phyloP scores from a whole-genome alignment of 2,329 filamentous ascomycete species.

The Xenosphaeropsis pyriputrescens region DNA sequence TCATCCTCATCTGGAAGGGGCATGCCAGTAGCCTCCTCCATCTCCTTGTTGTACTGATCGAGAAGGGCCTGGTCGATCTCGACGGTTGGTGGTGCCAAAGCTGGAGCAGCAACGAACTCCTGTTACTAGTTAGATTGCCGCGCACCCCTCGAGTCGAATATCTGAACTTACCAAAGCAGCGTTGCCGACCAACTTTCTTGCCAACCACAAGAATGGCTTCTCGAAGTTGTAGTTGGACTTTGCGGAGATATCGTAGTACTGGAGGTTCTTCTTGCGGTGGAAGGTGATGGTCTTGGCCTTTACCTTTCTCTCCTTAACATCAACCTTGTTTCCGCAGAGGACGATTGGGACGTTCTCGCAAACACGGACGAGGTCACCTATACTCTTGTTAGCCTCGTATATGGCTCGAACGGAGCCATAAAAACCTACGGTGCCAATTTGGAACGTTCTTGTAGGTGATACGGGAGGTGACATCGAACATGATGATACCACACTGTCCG shows the following conservation, averaged over 20 bases:
- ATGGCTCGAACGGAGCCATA: background rate
- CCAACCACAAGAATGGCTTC: slow-evolving; percentile 99
- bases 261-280: slow-evolving; percentile 99
- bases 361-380: slow-evolving; percentile 94
- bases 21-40: slow-evolving; percentile 64
- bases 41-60: slow-evolving; percentile 74
- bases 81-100: slow-evolving; percentile 86
- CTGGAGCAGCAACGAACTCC: slow-evolving; percentile 94
- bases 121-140: slow-evolving; percentile 20
- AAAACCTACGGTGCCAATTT: slow-evolving; percentile 95
- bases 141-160: background rate
- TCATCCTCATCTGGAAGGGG: slow-evolving; percentile 94
- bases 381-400: background rate
- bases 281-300: slow-evolving; percentile 99
- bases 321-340: slow-evolving; percentile 98
- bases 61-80: slow-evolving; percentile 75
- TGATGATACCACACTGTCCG: slow-evolving; percentile 99
- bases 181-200: slow-evolving; percentile 96
- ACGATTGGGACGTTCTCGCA: slow-evolving; percentile 99
- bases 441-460: slow-evolving; percentile 99
- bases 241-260: slow-evolving; percentile 99
- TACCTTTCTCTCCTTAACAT: slow-evolving; percentile 99
- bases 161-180: slow-evolving; percentile 51
- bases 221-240: slow-evolving; percentile 99
- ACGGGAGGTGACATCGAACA: slow-evolving; percentile 98